Evolutionary conservation across 257 asterid species (phyloP).

Genomic region (Paulownia fortunei): DNA sequence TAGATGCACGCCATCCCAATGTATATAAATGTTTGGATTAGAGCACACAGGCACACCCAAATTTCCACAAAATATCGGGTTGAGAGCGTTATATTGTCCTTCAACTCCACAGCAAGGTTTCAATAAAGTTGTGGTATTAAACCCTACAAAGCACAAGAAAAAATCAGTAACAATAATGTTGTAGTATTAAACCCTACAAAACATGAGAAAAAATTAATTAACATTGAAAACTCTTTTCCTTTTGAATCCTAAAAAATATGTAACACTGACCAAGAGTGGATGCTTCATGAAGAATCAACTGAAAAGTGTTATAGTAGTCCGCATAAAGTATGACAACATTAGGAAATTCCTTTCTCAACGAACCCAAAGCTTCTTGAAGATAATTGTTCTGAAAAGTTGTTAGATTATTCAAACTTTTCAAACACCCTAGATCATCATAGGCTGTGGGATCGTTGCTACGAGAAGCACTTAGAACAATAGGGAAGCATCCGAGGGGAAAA

Average conservation of each 20-base stretch:
- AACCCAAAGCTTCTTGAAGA: not conserved
- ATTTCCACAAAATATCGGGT: not conserved
- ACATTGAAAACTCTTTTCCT: not conserved
- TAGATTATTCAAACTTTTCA: conserved; percentile 18
- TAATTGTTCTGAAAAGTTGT: not conserved
- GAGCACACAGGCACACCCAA: conserved; percentile 1
- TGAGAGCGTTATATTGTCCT: not conserved
- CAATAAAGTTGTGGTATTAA: not conserved
- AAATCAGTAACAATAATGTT: too few relatives aligned
- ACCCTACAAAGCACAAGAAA: not conserved
- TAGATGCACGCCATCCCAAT: conserved; percentile 35
- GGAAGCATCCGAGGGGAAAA: conserved; percentile 32
- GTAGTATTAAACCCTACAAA: too few relatives aligned
- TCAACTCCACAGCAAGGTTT: conserved; percentile 28
- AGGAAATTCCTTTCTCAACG: not conserved
- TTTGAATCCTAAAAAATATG: too few relatives aligned
- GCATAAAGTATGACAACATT: not conserved
- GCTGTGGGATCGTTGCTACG: not conserved
- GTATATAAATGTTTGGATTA: not conserved
- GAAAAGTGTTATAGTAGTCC: not conserved
- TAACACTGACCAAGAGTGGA: not conserved
- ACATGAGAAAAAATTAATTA: too few relatives aligned
- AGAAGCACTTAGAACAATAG: not conserved
- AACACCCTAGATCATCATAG: too few relatives aligned
- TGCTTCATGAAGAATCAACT: not conserved